Evolutionary conservation across 306 rosid species (phyloP).

Genomic region (Fagus crenata): DNA sequence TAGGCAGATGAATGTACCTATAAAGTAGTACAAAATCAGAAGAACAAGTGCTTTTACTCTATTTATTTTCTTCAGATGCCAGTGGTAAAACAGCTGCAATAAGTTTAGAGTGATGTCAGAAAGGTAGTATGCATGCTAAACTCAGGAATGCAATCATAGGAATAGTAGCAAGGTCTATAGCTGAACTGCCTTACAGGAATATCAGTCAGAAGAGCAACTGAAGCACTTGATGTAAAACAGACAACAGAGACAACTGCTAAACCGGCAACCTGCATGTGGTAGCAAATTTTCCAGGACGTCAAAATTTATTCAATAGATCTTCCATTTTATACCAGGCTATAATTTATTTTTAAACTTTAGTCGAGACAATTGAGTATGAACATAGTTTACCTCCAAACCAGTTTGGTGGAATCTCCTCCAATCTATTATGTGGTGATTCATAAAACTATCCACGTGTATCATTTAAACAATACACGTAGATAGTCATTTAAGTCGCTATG

Average conservation of each 20-base stretch:
- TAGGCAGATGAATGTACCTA: constrained; percentile 43
- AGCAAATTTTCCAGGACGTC: constrained; percentile 11
- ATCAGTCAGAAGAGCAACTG: constrained; percentile 58
- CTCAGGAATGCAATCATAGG: not conserved
- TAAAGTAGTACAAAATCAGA: constrained; percentile 52
- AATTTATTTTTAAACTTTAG: constrained; percentile 2
- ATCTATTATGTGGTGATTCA: no score
- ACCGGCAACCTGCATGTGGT: constrained; percentile 55
- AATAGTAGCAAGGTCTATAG: not conserved
- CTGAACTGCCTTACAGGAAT: constrained; percentile 55
- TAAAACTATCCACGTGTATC: no score
- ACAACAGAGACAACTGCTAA: constrained; percentile 56
- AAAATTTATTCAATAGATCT: constrained; percentile 6
- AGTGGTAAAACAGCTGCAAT: constrained; percentile 61
- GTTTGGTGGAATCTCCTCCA: no score
- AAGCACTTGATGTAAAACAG: constrained; percentile 60
- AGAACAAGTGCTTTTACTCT: constrained; percentile 44
- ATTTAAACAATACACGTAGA: no score
- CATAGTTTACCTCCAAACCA: no score
- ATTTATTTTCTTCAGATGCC: constrained; percentile 47
- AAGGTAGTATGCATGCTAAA: constrained; percentile 13
- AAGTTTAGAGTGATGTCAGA: constrained; percentile 24
- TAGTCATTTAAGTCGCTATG: no score
- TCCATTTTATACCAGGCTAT: not conserved
- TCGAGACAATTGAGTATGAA: not conserved